Evolutionary conservation across 1,139 yeast species (phyloP).

Genomic region (Yamadazyma sp.): DNA sequence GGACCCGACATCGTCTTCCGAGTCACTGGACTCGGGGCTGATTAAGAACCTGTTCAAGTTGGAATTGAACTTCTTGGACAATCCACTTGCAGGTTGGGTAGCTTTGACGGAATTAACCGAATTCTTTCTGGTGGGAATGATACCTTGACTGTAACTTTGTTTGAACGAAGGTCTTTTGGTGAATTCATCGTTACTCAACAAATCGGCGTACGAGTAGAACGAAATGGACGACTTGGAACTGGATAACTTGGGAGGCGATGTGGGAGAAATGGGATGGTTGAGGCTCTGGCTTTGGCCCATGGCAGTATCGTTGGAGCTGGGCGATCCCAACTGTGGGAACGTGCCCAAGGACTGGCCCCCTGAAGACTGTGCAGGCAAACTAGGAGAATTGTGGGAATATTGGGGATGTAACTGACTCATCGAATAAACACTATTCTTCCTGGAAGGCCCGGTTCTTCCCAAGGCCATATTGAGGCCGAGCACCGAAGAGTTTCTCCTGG

Average conservation of each 20-base stretch:
- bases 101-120: constrained; percentile 10
- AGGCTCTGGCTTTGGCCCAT: constrained; percentile 3
- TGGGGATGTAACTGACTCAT: constrained; percentile 23
- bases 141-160: constrained; percentile 31
- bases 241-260: constrained; percentile 41
- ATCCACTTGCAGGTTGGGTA: constrained; percentile 4
- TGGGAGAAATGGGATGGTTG: constrained; percentile 21
- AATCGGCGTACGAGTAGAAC: constrained; percentile 79
- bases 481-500: constrained; percentile 59
- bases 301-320: constrained; percentile 1
- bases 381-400: constrained; percentile 5
- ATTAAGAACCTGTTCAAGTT: constrained; percentile 26
- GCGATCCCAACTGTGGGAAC: background rate
- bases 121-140: constrained; percentile 25
- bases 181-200: constrained; percentile 63
- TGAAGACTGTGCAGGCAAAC: background rate
- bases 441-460: constrained; percentile 43
- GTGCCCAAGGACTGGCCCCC: constrained; percentile 1
- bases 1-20: constrained; percentile 20
- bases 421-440: constrained; percentile 42
- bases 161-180: constrained; percentile 58
- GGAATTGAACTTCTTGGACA: constrained; percentile 14
- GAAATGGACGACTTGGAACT: constrained; percentile 54
- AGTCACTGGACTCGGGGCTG: constrained; percentile 31
- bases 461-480: constrained; percentile 62